These are phyloP conservation scores for Cadophora luteo-olivacea DNA, from an alignment of 2,329 filamentous ascomycete genomes.

Conservation along the genomic window DNA sequence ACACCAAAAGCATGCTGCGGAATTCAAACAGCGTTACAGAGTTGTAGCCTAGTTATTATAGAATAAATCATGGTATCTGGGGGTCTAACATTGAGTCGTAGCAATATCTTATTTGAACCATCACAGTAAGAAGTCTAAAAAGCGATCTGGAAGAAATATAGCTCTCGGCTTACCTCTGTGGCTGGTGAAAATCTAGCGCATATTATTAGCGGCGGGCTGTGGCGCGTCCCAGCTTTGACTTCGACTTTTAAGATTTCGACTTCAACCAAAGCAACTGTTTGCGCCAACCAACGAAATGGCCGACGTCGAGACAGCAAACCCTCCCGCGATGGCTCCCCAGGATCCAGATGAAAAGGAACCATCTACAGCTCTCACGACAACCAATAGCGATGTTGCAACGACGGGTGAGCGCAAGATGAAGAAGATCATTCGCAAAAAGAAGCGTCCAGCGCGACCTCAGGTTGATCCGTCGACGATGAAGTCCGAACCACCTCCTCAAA, in stretches of 20 bases:
- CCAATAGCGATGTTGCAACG: slow-evolving; percentile 39
- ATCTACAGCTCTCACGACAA: slow-evolving; percentile 39
- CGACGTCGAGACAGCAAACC: slow-evolving; percentile 38
- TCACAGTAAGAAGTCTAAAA: no score
- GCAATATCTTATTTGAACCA: no score
- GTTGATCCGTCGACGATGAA: slow-evolving; percentile 85
- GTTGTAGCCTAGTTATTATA: no score
- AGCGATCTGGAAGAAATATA: not conserved
- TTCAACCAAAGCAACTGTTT: slow-evolving; percentile 20
- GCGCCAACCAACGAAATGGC: slow-evolving; percentile 34
- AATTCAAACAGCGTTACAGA: no score
- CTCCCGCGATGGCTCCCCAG: slow-evolving; percentile 32
- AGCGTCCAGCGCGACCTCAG: slow-evolving; percentile 86
- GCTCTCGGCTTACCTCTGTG: no score
- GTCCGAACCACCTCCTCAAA: slow-evolving; percentile 86
- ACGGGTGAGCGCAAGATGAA: slow-evolving; percentile 68
- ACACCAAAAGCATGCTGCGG: no score
- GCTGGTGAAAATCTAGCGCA: not conserved
- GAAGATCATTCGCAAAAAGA: slow-evolving; percentile 91
- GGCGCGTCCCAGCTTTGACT: not conserved
- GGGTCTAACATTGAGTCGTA: no score
- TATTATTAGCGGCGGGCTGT: slow-evolving; percentile 1
- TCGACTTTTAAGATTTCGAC: slow-evolving; percentile 26
- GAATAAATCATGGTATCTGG: no score
- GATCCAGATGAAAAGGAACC: slow-evolving; percentile 27